Evolutionary conservation across 176 grass and related monocot genomes (phyloP), one percentile per base, ranked within the genome.

Genomic region (Zoysia japonica): DNA sequence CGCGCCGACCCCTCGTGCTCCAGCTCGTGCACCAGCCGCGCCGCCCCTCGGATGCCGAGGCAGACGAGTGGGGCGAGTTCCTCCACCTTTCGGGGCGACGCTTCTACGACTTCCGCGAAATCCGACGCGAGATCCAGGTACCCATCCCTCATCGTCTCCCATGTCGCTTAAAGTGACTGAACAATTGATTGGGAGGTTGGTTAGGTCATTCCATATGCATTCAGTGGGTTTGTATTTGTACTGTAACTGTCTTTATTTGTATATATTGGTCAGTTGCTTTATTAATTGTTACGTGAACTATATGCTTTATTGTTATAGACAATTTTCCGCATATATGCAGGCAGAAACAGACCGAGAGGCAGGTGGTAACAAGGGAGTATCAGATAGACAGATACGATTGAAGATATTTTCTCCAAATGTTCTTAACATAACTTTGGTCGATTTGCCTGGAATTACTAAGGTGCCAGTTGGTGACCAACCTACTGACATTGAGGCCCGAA

Each of bases 371-470:
- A 99, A 93, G 79, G 92, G 92, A 14, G 88, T 99, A 39, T 99
- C 96, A 39, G 92, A 99, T 81, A 95, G 87, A 61, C 92, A 99
- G 78, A 99, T 99, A 80, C 84, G 92, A 12, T 71, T 99, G 77
- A 99, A 99, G 77, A 99, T 99, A 73, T 92, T 91, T 82, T 99
- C 96, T 57, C 92, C 96, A 75, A 99, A 99, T 89, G 96, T 99
- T 81, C 81, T 99, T 39, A 99, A 99, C 84, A 99, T 99, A 49
- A 93, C 96, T 44, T 81, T 99, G 74, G 96, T 99, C 0, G 96
- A 99, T 87, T 89, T 99, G 84, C 96, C 96, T 78, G 96, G 96
- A 84, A 95, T 99, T 46, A 99, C 96, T 15, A 99, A 93, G 86
- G 96, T 99, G 77, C 96, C 96, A 46, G 96, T 99, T 53, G 96